Base-by-base conservation (phyloP, 2,329 filamentous ascomycete species). In the Fusarium graminum region DNA sequence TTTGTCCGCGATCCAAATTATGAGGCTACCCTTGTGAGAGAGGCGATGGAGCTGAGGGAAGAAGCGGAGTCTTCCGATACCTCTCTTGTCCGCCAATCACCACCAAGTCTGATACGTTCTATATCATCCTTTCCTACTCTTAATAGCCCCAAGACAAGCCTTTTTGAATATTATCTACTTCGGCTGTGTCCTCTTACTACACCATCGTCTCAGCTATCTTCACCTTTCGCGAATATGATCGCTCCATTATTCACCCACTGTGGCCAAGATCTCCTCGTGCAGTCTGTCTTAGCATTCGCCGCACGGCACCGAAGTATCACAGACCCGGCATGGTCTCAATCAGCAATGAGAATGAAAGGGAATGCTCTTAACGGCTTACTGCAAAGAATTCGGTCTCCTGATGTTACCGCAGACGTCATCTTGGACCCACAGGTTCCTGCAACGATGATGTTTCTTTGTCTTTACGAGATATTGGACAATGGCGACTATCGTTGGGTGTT, bases 401-500 rank as follows among this genome's bases (percentile, higher is more conserved):
- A 57, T 1, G 51, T 63, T 0, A 59, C 57, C 0, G 45, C 58
- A 29, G 70, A 72, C 0, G 60, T 69, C 29, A 63, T 71, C 3
- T 11, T 64, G 1, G 63, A 71, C 12, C 59, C 68, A 1, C 68
- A 72, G 41, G 58, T 69, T 0, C 70, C 68, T 2, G 63, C 71
- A 0, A 68, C 65, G 1, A 72, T 72, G 70, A 71, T 72, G 64
- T 68, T 72, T 22, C 52, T 72, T 1, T 72, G 70, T 2, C 68
- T 72, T 1, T 69, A 72, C 2, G 70, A 72, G 7, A 72, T 72
- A 0, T 12, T 72, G 1, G 70, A 72, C 2, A 71, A 66, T 1
- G 69, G 70, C 0, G 68, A 72, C 3, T 55, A 74, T 43, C 64
- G 73, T 62, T 84, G 82, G 82, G 81, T 81, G 0, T 77, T 83